Conservation (phyloP, 768 basidiomycete species). For the Paxillus rubicundulus region DNA sequence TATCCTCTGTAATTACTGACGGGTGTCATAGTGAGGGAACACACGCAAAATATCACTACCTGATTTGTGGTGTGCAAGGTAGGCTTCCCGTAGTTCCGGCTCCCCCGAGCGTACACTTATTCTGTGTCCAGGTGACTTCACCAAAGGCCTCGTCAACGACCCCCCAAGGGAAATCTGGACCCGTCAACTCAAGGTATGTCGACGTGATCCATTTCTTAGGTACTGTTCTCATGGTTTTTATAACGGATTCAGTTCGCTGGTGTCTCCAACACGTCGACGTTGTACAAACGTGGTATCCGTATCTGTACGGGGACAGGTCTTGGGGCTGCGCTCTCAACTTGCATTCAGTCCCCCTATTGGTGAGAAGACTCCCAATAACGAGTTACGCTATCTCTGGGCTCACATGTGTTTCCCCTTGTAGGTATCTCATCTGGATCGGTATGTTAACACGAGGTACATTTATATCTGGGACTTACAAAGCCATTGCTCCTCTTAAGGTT, state of each 20-base stretch:
- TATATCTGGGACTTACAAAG: slow-evolving; percentile 9
- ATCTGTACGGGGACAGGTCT: slow-evolving; percentile 83
- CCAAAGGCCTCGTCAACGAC: slow-evolving; percentile 63
- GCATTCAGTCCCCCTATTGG: slow-evolving; percentile 74
- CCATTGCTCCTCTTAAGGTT: slow-evolving; percentile 43
- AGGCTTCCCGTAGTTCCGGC: not conserved
- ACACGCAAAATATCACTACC: slow-evolving; percentile 73
- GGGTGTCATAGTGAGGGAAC: slow-evolving; percentile 54
- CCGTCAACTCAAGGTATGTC: slow-evolving; percentile 66
- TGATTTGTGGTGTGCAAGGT: slow-evolving; percentile 79
- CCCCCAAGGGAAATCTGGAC: slow-evolving; percentile 76
- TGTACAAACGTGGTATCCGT: slow-evolving; percentile 80
- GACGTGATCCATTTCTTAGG: slow-evolving; percentile 1
- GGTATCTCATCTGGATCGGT: slow-evolving; percentile 82
- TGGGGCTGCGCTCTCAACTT: slow-evolving; percentile 75
- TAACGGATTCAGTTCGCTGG: slow-evolving; percentile 58
- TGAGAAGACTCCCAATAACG: slow-evolving; percentile 28
- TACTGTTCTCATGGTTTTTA: slow-evolving; percentile 2
- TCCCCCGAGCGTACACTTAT: not conserved
- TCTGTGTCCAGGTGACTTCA: slow-evolving; percentile 60
- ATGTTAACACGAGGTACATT: slow-evolving; percentile 15
- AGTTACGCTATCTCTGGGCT: not conserved
- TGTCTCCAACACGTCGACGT: slow-evolving; percentile 73
- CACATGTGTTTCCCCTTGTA: slow-evolving; percentile 23
- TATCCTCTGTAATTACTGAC: slow-evolving; percentile 8